Conservation (phyloP, 192 early-diverging fungal genomes). For the Backusella australiensis region DNA sequence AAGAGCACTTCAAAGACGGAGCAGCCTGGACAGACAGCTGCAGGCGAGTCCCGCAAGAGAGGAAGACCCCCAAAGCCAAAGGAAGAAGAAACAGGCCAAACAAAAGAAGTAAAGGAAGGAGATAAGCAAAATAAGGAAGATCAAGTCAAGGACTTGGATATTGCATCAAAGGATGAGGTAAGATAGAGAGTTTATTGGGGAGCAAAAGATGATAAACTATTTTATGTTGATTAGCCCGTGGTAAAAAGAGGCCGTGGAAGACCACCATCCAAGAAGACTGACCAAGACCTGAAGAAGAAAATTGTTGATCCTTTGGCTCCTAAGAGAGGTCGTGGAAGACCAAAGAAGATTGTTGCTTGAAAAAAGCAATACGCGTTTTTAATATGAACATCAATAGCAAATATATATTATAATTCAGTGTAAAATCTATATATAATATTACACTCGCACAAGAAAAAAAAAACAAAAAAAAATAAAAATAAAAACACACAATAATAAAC, state of each 20-base stretch:
- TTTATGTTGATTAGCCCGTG: neutral
- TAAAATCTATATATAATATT: neutral
- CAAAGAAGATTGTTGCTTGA: slow-evolving; percentile 14
- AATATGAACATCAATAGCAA: neutral
- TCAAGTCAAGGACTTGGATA: neutral
- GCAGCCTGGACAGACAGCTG: neutral
- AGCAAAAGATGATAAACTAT: neutral
- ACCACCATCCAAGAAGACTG: slow-evolving; percentile 1
- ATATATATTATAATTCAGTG: neutral
- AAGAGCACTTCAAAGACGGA: neutral
- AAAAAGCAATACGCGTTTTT: neutral
- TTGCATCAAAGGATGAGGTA: neutral
- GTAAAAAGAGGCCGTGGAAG: slow-evolving; percentile 14
- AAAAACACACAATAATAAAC: neutral
- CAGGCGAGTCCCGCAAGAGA: neutral
- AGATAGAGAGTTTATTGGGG: neutral
- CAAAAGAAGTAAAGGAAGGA: neutral
- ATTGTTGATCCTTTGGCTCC: neutral
- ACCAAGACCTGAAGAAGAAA: neutral
- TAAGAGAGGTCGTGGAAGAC: slow-evolving; percentile 16
- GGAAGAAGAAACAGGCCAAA: neutral
- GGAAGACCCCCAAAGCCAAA: neutral
- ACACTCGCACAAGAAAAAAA: neutral
- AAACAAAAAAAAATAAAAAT: neutral
- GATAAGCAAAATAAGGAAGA: slow-evolving; percentile 4